A percentile compares a stretch with the other conserved stretches of the same genome.
These are phyloP conservation scores for Carex parvula DNA, from an alignment of 176 grass and related monocot genomes.

Conservation along the genomic window DNA sequence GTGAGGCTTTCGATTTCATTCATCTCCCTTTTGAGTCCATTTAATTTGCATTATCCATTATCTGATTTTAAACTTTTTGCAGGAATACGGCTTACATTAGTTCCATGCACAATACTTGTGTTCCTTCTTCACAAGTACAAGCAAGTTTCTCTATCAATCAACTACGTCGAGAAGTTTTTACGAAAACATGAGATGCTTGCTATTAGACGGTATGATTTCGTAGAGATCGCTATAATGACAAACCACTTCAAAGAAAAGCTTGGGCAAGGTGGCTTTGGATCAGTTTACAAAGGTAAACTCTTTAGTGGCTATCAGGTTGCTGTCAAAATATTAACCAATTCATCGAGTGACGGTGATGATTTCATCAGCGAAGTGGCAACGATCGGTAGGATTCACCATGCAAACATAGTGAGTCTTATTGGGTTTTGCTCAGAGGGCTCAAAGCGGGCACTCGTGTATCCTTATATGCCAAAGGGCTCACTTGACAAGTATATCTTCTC, in stretches of 20 bases:
- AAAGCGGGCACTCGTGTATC: slow-evolving; percentile 51
- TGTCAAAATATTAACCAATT: slow-evolving; percentile 46
- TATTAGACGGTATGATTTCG: slow-evolving; percentile 39
- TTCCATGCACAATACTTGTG: neutral
- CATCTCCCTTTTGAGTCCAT: neutral
- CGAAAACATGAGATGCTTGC: slow-evolving; percentile 36
- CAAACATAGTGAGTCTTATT: slow-evolving; percentile 52
- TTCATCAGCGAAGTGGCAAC: slow-evolving; percentile 60
- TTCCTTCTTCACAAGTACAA: neutral
- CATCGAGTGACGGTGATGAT: slow-evolving; percentile 34
- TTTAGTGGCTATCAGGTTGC: slow-evolving; percentile 21
- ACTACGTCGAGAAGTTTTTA: slow-evolving; percentile 31
- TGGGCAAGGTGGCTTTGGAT: slow-evolving; percentile 55
- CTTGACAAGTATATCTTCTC: slow-evolving; percentile 56
- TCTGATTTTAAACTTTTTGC: neutral
- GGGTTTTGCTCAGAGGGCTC: slow-evolving; percentile 61
- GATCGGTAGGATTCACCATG: slow-evolving; percentile 54
- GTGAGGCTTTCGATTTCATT: too few relatives aligned
- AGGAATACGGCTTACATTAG: neutral
- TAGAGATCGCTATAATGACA: slow-evolving; percentile 51
- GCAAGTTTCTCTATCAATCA: neutral
- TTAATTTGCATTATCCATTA: neutral
- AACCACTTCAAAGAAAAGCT: slow-evolving; percentile 40
- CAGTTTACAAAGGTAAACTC: slow-evolving; percentile 42
- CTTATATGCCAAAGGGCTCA: slow-evolving; percentile 59